phyloP scores from a whole-genome alignment of 139 green algal species.

The Diplosphaera chodatii region DNA sequence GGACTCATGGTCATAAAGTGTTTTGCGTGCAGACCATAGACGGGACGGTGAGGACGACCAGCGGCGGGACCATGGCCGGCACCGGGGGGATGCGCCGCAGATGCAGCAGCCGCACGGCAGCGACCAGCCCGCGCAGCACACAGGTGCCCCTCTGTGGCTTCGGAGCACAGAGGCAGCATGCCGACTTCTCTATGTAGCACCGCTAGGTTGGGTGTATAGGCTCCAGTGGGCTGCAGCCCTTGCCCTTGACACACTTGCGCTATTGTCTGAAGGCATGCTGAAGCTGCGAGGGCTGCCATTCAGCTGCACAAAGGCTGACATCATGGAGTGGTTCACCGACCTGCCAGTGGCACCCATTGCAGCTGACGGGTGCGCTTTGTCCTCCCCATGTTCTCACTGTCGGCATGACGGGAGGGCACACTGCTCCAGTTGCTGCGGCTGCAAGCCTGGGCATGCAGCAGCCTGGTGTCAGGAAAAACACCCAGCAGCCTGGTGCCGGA shows the following conservation, averaged over 20 bases:
- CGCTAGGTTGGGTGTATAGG: not conserved
- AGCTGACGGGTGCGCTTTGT: constrained; percentile 23
- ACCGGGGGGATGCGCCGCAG: not conserved
- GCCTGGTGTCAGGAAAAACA: too few species aligned
- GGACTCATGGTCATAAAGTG: too few species aligned
- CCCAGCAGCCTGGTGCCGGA: too few species aligned
- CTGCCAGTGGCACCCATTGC: constrained; percentile 26
- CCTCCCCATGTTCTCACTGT: not conserved
- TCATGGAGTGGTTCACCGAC: constrained; percentile 79
- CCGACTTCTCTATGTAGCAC: not conserved
- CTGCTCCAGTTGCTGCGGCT: not conserved
- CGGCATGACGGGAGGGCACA: not conserved
- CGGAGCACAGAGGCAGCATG: not conserved
- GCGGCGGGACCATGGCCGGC: not conserved
- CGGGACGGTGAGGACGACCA: not conserved
- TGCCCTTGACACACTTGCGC: not conserved
- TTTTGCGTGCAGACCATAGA: not conserved
- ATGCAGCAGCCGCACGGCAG: not conserved
- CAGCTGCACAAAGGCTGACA: constrained; percentile 59
- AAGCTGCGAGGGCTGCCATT: constrained; percentile 82
- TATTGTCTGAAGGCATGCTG: constrained; percentile 35
- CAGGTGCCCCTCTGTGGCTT: not conserved
- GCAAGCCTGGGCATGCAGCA: too few species aligned
- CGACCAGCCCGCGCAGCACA: not conserved
- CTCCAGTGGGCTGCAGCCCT: not conserved